phyloP scores from a whole-genome alignment of 805 yeast genomes.

The Dipodascus geniculatus region DNA sequence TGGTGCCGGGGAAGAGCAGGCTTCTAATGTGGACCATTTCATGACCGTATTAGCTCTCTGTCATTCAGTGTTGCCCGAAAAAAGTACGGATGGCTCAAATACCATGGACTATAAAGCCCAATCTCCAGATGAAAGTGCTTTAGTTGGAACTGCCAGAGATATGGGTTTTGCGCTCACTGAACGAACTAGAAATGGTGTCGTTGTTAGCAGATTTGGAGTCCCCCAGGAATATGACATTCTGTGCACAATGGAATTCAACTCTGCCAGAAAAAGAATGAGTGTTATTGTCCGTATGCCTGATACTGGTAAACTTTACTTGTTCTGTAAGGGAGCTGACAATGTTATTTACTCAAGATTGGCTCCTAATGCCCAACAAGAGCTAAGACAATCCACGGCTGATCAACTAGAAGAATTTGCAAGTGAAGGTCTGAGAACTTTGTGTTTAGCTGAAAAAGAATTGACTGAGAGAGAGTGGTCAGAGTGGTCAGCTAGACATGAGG shows the following conservation, averaged over 20 bases:
- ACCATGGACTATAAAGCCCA: constrained; percentile 60
- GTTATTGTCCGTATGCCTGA: constrained; percentile 42
- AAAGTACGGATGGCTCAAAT: constrained; percentile 22
- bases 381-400: constrained; percentile 50
- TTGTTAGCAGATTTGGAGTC: constrained; percentile 36
- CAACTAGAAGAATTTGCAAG: constrained; percentile 65
- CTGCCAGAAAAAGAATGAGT: constrained; percentile 73
- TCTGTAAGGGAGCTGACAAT: constrained; percentile 71
- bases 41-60: constrained; percentile 66
- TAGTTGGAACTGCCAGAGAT: constrained; percentile 69
- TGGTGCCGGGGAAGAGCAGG: constrained; percentile 32
- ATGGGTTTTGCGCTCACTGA: constrained; percentile 56
- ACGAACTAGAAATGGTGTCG: constrained; percentile 40
- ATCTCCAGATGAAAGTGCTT: constrained; percentile 77
- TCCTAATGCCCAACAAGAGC: constrained; percentile 29
- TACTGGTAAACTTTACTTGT: constrained; percentile 32
- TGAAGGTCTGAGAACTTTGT: constrained; percentile 71
- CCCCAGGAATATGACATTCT: constrained; percentile 39
- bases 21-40: constrained; percentile 41
- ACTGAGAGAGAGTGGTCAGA: constrained; percentile 32
- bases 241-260: constrained; percentile 55
- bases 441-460: constrained; percentile 54
- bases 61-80: constrained; percentile 67
- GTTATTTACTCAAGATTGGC: constrained; percentile 48
- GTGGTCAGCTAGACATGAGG: constrained; percentile 46